phyloP scores from a whole-genome alignment of 2,329 filamentous ascomycete genomes.

The Akanthomyces uredinophilus region DNA sequence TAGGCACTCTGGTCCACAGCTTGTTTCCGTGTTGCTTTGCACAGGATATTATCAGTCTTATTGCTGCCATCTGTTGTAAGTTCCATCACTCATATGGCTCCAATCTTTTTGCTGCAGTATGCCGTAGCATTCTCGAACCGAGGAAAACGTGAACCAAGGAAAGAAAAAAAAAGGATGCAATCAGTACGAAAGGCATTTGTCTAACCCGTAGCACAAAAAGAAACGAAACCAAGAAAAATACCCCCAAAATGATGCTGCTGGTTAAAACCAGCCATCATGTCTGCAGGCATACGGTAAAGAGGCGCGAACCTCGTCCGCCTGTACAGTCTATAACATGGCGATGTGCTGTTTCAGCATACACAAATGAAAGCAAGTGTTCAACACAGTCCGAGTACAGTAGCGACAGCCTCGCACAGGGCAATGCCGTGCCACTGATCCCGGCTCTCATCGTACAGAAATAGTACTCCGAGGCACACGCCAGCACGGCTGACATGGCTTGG shows the following conservation, averaged over 20 bases:
- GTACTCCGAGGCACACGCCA: background rate
- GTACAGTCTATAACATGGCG: constrained; percentile 30
- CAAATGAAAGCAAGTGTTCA: constrained; percentile 12
- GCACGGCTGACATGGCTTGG: background rate
- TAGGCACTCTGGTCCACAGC: background rate
- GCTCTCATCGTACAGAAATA: constrained; percentile 5
- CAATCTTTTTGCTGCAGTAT: constrained; percentile 11
- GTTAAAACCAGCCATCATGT: constrained; percentile 26
- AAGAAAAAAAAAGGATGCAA: background rate
- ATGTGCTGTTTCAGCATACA: constrained; percentile 12
- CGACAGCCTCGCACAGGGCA: background rate
- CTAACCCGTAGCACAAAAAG: constrained; percentile 10
- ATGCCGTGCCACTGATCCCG: background rate
- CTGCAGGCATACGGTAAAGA: constrained; percentile 21
- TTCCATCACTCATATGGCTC: constrained; percentile 5
- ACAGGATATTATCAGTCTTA: constrained; percentile 12
- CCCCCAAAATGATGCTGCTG: constrained; percentile 17
- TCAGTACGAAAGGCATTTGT: constrained; percentile 16
- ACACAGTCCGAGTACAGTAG: background rate
- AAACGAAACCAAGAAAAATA: constrained; percentile 6
- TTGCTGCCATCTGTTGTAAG: constrained; percentile 7
- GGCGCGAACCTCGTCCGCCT: constrained; percentile 34
- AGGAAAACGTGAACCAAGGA: background rate
- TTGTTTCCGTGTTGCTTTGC: background rate
- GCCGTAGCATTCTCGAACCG: constrained; percentile 1